Base-by-base conservation (phyloP, 2,329 filamentous ascomycete genomes). In the Cladosporium sp. region DNA sequence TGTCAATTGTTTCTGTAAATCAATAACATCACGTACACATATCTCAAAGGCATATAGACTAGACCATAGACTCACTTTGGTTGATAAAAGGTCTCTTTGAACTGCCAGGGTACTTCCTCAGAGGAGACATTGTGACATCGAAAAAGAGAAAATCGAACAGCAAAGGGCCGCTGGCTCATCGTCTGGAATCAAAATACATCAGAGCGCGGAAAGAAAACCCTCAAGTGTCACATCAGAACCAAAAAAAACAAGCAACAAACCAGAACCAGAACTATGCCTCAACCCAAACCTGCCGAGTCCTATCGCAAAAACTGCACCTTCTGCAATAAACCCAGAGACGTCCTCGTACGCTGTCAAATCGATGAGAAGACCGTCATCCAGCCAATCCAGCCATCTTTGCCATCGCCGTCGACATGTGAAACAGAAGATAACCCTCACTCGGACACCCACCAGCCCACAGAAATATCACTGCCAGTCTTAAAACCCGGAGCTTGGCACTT, bases 261-360 rank as follows among this genome's bases (percentile, higher is more conserved):
- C 3, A 44, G n/a, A 44, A 13, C 3, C 6, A 2, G 3, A 25
- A 53, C 3, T 2, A 55, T 55, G 52, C 52, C 52, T n/a, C 40
- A 47, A 15, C 40, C 32, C 12, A 47, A 55, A 37, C 12, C 28
- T n/a, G 40, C 52, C 7, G 32, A 36, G 19, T 36, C 58, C 55
- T 61, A 69, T 58, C 58, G 68, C 60, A 78, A 77, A 62, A 62
- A 70, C 8, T 77, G 75, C 63, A 73, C 74, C 3, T 63, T 77
- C 13, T 78, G 76, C 63, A 58, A 64, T 15, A 71, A 62, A 0
- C 67, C 69, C 1, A 69, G 71, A 9, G 65, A 70, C 40, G 68
- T 78, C 2, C 70, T 78, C 0, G 69, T 78, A 2, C 74, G 75
- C 48, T 78, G 75, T 62, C 74, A 75, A 58, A 74, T 74, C 56